Base-by-base conservation (phyloP, 1,284 basidiomycete species). In the Malassezia psittaci region DNA sequence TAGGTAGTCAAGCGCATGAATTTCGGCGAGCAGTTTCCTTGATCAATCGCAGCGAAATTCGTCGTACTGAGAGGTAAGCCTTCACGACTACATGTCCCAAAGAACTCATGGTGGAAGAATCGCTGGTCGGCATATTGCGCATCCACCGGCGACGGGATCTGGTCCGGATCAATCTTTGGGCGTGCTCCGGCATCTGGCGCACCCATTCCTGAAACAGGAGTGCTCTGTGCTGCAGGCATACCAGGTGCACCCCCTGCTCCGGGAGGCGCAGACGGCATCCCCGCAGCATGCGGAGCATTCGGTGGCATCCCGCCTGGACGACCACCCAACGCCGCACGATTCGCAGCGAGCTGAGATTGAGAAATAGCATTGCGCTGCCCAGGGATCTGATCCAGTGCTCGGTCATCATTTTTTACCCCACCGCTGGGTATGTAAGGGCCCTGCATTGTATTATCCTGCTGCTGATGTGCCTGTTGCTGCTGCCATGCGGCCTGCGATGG, bases 141-240 rank as follows among this genome's bases (percentile, higher is more conserved):
- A 54, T 88, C 85, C 29, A 90, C 84, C 12, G 90, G 87, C 8
- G 89, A 90, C 6, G 94, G 94, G 47, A 98, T 85, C 75, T 96
- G 90, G 62, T 80, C 82, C 3, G 87, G 85, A 74, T 96, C 88
- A 67, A 98, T 90, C 62, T 85, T 84, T 41, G 86, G 82, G 42
- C 89, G 83, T 33, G 69, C 69, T 56, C 86, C 86, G 13, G 51
- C 74, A 13, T 16, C 24, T 72, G 5, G 77, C 76, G 1, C 76
- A 72, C 37, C 72, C 71, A 59, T 78, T 76, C 41, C 78, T 77
- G 15, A 77, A 76, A 54, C 78, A 77, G 7, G 54, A 40, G 51
- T 68, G 67, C 16, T 50, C 55, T 8, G 51, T 47, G 24, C 51
- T 52, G 6, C 56, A 24, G 9, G 29, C 19, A 38, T 37, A 35